phyloP scores from a whole-genome alignment of 257 asterid species.

The Verbascum thapsus region DNA sequence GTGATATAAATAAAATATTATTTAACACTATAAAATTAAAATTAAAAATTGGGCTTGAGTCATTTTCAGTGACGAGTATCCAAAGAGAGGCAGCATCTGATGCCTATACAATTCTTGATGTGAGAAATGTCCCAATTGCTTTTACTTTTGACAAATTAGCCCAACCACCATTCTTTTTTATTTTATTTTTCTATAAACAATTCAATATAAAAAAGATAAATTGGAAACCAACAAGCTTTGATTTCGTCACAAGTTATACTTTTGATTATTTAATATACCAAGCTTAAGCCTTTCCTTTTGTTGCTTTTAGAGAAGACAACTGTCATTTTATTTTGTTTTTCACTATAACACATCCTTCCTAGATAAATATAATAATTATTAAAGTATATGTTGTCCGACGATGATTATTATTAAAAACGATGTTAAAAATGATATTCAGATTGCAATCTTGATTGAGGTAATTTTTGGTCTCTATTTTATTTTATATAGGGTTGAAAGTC shows the following conservation, averaged over 20 bases:
- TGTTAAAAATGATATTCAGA: too few species aligned
- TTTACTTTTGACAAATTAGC: constrained; percentile 22
- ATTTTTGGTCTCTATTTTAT: too few species aligned
- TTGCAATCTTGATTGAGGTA: too few species aligned
- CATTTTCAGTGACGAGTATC: constrained; percentile 36
- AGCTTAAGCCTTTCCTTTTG: constrained; percentile 3
- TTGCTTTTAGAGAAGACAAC: constrained; percentile 2
- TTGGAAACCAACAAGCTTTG: constrained; percentile 19
- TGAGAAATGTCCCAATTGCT: constrained; percentile 24
- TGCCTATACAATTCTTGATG: constrained; percentile 28
- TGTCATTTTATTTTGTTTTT: neutral
- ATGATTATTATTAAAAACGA: too few species aligned
- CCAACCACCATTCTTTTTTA: constrained; percentile 24
- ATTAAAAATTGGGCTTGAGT: constrained; percentile 26
- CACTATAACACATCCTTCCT: neutral
- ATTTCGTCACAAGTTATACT: constrained; percentile 24
- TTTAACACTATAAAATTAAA: constrained; percentile 18
- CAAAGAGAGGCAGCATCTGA: constrained; percentile 39
- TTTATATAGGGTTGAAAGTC: too few species aligned
- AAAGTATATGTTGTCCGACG: too few species aligned
- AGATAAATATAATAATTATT: neutral
- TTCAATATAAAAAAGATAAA: constrained; percentile 5
- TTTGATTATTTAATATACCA: constrained; percentile 8
- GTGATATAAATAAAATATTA: constrained; percentile 23
- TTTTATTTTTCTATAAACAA: neutral